phyloP scores from a whole-genome alignment of 1,139 yeast species.

The Kodamaea fungicola region DNA sequence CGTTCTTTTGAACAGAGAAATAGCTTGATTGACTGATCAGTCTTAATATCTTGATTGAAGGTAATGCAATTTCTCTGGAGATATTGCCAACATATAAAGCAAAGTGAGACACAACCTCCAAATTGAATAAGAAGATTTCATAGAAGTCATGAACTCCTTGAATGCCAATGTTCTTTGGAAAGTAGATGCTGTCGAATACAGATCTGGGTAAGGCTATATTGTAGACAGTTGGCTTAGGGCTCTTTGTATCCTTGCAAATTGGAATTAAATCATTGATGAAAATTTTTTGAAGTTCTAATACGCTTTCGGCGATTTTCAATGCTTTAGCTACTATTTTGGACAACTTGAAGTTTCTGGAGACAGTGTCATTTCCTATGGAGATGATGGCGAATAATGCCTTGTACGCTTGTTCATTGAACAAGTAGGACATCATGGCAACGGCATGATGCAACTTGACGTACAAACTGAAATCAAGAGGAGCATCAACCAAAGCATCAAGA shows the following conservation, averaged over 20 bases:
- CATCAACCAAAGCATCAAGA: constrained; percentile 41
- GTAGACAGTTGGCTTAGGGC: constrained; percentile 9
- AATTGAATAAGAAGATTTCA: constrained; percentile 67
- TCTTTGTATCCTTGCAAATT: constrained; percentile 23
- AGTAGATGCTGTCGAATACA: constrained; percentile 47
- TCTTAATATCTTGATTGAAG: constrained; percentile 53
- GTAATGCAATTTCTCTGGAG: constrained; percentile 35
- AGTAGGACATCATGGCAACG: constrained; percentile 55
- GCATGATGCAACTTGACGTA: constrained; percentile 65
- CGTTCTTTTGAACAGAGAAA: constrained; percentile 35
- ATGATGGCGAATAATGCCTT: constrained; percentile 54
- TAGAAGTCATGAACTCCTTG: constrained; percentile 63
- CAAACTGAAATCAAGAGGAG: constrained; percentile 27
- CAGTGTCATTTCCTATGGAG: constrained; percentile 49
- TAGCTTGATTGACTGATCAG: constrained; percentile 48
- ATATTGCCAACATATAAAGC: constrained; percentile 65
- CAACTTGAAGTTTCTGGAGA: constrained; percentile 32
- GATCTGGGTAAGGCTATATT: constrained; percentile 32
- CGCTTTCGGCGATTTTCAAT: constrained; percentile 44
- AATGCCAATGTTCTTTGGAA: constrained; percentile 53
- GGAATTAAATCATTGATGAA: constrained; percentile 27
- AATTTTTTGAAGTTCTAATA: constrained; percentile 52
- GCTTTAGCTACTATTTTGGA: constrained; percentile 21
- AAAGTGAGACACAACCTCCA: constrained; percentile 66
- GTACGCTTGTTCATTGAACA: constrained; percentile 59